Evolutionary conservation across 805 yeast genomes (phyloP).

Genomic region (Ogataea pini): DNA sequence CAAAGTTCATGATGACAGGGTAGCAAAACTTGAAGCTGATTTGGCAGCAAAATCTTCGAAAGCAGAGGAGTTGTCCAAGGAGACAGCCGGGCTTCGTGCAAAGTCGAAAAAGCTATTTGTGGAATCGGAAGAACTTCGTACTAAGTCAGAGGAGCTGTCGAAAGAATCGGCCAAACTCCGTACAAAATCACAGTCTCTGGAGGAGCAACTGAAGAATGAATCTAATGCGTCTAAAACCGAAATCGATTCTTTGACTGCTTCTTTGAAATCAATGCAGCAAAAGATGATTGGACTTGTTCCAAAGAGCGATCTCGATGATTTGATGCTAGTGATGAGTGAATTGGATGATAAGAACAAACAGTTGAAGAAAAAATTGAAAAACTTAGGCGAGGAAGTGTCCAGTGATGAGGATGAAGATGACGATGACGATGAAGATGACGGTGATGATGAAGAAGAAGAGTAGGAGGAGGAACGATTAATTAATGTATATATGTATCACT

Average conservation of each 20-base stretch:
- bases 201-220: not conserved
- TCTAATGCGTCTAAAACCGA: not conserved
- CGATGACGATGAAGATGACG: conserved; percentile 58
- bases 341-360: conserved; percentile 65
- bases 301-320: conserved; percentile 64
- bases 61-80: not conserved
- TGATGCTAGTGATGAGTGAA: conserved; percentile 74
- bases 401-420: conserved; percentile 73
- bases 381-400: conserved; percentile 60
- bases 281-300: conserved; percentile 39
- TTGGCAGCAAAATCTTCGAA: not conserved
- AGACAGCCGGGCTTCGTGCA: not conserved
- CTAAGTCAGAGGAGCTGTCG: not conserved
- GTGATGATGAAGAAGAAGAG: conserved; percentile 36
- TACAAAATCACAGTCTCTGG: not conserved
- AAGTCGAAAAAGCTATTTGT: not conserved
- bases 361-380: conserved; percentile 54
- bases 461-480: not conserved
- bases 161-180: not conserved
- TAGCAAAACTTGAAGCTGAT: not conserved
- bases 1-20: not conserved
- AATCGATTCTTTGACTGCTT: not conserved
- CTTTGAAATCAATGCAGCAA: conserved; percentile 5
- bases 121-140: not conserved
- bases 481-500: not conserved